Base-by-base conservation (phyloP, 2,329 filamentous ascomycete species). In the Fusarium chlamydosporum region DNA sequence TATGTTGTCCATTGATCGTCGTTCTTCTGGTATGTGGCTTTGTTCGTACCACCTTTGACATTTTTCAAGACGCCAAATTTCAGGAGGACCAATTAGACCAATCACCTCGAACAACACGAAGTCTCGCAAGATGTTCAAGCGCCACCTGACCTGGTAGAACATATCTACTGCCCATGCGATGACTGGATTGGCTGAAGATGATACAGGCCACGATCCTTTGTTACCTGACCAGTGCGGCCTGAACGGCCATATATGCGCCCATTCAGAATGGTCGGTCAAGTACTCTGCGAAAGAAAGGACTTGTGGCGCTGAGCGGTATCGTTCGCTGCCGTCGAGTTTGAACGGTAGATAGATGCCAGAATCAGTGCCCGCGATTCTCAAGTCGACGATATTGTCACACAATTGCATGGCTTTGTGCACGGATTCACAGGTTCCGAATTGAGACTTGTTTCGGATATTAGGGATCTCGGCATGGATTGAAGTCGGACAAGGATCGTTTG, bases 241-340 rank as follows among this genome's bases (percentile, higher is more conserved):
- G 0, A 4, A 2, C 2, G 66, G 29, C 4, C 9, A n/a, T 16
- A 53, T 45, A 1, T 37, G 5, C 2, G 18, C 1, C 67, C 61
- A 66, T 11, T 63, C 47, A 7, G n/a, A 34, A 7, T 35, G 6
- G 1, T 64, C 13, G 7, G 67, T 67, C 1, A 58, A 11, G 6
- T 67, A 70, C 3, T n/a, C 4, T 3, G 33, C 13, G 4, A 66
- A 9, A 0, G 42, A 35, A 1, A 70, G 13, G 0, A 53, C 12
- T 0, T 23, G 20, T 4, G 57, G 57, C 3, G n/a, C 35, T 1
- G 57, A 64, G 3, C 45, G 40, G 20, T 70, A 70, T 2, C 31
- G 40, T 41, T 70, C 66, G 9, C 55, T 64, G 3, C 66, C 61
- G 6, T 69, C 55, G 4, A 54, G 12, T 2, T 41, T 59, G 20